These are phyloP conservation scores for Dryas drummondii DNA, from an alignment of 306 rosid genomes.

Conservation along the genomic window DNA sequence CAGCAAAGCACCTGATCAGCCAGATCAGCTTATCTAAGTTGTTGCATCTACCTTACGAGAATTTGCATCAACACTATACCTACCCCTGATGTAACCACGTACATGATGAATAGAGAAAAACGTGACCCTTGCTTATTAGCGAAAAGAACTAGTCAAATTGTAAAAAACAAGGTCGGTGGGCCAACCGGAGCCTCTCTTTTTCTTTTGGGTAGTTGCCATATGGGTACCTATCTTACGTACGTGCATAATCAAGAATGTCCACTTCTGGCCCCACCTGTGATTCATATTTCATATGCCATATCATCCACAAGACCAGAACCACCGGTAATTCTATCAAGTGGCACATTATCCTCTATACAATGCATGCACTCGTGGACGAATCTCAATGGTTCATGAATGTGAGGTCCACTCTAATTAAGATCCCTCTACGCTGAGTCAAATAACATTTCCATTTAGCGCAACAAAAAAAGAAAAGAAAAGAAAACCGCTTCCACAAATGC, in stretches of 20 bases:
- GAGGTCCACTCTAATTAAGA: no score
- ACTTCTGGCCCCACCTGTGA: background rate
- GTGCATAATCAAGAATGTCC: background rate
- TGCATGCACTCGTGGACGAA: no score
- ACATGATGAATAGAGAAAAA: background rate
- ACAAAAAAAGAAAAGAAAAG: no score
- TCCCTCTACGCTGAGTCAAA: no score
- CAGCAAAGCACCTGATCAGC: no score
- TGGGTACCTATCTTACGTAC: background rate
- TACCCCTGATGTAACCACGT: slow-evolving; percentile 3
- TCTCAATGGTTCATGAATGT: no score
- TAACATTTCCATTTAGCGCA: no score
- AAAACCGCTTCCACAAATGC: no score
- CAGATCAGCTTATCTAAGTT: no score
- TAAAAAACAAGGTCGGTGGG: background rate
- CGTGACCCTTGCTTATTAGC: slow-evolving; percentile 11
- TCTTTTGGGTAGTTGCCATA: background rate
- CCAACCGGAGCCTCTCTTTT: background rate
- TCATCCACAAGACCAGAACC: background rate
- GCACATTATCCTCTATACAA: background rate
- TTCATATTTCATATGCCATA: background rate
- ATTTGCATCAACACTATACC: no score
- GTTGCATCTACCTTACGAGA: no score
- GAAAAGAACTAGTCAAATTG: background rate
- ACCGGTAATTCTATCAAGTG: background rate